phyloP scores from a whole-genome alignment of 345 rosid genomes.

The Citrus reticulata region DNA sequence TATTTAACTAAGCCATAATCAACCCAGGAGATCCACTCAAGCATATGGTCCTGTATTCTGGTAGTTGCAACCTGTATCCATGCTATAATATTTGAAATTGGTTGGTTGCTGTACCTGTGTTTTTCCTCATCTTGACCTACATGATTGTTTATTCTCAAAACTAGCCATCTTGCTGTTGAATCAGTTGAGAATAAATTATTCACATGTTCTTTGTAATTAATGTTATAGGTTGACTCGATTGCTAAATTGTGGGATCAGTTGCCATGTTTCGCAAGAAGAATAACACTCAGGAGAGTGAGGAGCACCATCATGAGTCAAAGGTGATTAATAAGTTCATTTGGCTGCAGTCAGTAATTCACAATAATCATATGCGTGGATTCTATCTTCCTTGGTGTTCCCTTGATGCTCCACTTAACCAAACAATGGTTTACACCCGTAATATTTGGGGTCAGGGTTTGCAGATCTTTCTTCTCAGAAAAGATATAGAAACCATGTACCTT shows the following conservation, averaged over 20 bases:
- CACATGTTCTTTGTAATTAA: background rate
- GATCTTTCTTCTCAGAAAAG: background rate
- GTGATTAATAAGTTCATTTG: conserved; percentile 26
- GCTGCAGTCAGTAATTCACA: conserved; percentile 1
- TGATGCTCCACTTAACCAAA: background rate
- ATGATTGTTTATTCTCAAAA: background rate
- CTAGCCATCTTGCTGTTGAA: background rate
- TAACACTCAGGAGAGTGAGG: conserved; percentile 46
- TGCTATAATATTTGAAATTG: background rate
- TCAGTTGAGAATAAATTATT: background rate
- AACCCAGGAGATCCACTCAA: background rate
- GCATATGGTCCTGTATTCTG: background rate
- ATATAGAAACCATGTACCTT: background rate
- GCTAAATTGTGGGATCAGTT: conserved; percentile 20
- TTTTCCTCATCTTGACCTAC: background rate
- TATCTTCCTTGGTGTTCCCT: background rate
- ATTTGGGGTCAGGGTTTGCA: background rate
- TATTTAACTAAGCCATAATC: background rate
- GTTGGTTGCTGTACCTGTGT: background rate
- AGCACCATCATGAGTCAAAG: conserved; percentile 49
- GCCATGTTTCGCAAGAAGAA: conserved; percentile 66
- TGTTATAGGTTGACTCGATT: conserved; percentile 19
- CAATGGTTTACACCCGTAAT: background rate
- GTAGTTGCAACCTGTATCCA: background rate
- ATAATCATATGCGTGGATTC: background rate